These are phyloP conservation scores for Xylona heveae DNA, from an alignment of 495 filamentous ascomycete genomes.

Conservation along the genomic window DNA sequence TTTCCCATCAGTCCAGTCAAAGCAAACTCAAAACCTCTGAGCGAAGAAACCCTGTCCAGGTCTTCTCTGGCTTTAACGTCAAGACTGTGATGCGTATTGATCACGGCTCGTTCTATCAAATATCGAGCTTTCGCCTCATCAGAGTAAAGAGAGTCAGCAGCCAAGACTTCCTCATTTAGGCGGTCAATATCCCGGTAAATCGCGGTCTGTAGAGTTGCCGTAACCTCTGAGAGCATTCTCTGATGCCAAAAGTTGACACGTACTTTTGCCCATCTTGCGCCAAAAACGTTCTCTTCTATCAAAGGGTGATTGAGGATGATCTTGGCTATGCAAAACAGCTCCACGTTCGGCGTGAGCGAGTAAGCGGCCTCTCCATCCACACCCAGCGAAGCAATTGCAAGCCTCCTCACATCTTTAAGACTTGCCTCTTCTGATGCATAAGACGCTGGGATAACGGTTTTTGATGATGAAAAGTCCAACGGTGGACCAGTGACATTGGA, in stretches of 20 bases:
- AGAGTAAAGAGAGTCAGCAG: too few species aligned
- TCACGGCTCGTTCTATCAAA: slow-evolving; percentile 58
- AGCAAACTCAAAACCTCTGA: slow-evolving; percentile 56
- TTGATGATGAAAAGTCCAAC: slow-evolving; percentile 29
- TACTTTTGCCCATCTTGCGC: slow-evolving; percentile 25
- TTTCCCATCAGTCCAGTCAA: slow-evolving; percentile 77
- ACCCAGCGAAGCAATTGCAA: slow-evolving; percentile 40
- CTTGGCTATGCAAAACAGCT: slow-evolving; percentile 61
- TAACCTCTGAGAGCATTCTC: slow-evolving; percentile 59
- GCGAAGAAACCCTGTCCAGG: slow-evolving; percentile 37
- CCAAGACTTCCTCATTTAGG: slow-evolving; percentile 23
- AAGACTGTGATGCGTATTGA: slow-evolving; percentile 68
- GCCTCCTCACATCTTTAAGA: slow-evolving; percentile 18
- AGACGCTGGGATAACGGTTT: slow-evolving; percentile 29
- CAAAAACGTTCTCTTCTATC: slow-evolving; percentile 18
- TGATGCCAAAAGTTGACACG: slow-evolving; percentile 74
- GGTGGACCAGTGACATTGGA: slow-evolving; percentile 80
- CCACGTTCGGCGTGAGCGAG: slow-evolving; percentile 57
- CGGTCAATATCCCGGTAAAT: slow-evolving; percentile 31
- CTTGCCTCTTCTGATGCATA: slow-evolving; percentile 7
- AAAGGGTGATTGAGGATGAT: slow-evolving; percentile 34
- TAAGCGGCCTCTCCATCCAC: slow-evolving; percentile 78
- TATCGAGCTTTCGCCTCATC: slow-evolving; percentile 27
- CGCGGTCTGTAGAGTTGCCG: slow-evolving; percentile 35
- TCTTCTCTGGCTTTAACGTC: slow-evolving; percentile 55